phyloP scores from a whole-genome alignment of 345 rosid species.

The Camelina hispida region DNA sequence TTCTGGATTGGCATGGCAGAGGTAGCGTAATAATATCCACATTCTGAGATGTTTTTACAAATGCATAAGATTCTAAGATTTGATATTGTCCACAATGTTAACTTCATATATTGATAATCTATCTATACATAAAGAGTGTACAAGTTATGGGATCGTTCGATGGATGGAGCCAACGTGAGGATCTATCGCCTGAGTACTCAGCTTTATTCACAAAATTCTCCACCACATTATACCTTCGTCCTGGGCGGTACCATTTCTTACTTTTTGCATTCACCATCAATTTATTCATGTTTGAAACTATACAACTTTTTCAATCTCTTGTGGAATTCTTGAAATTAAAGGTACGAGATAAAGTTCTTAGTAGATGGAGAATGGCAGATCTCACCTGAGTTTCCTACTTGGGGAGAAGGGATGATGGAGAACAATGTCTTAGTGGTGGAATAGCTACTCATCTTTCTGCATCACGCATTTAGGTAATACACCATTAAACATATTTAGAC shows the following conservation, averaged over 20 bases:
- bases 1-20: constrained; percentile 93
- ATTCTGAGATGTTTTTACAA: background rate
- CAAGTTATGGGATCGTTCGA: constrained; percentile 95
- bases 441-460: constrained; percentile 43
- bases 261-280: constrained; percentile 2
- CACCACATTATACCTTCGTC: constrained; percentile 70
- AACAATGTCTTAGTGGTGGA: constrained; percentile 76
- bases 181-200: constrained; percentile 78
- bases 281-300: background rate
- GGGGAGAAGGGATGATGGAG: constrained; percentile 70
- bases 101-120: background rate
- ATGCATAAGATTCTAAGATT: background rate
- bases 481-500: background rate
- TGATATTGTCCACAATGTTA: background rate
- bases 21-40: constrained; percentile 47
- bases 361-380: constrained; percentile 91
- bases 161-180: constrained; percentile 89
- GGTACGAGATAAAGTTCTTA: constrained; percentile 95
- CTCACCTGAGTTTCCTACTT: constrained; percentile 73
- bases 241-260: constrained; percentile 68
- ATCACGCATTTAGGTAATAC: constrained; percentile 25
- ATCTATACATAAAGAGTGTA: constrained; percentile 56
- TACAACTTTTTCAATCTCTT: background rate
- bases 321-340: constrained; percentile 40
- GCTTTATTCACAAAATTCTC: constrained; percentile 75